Conservation (phyloP, 768 basidiomycete genomes). For the Gloeophyllum trabeum region DNA sequence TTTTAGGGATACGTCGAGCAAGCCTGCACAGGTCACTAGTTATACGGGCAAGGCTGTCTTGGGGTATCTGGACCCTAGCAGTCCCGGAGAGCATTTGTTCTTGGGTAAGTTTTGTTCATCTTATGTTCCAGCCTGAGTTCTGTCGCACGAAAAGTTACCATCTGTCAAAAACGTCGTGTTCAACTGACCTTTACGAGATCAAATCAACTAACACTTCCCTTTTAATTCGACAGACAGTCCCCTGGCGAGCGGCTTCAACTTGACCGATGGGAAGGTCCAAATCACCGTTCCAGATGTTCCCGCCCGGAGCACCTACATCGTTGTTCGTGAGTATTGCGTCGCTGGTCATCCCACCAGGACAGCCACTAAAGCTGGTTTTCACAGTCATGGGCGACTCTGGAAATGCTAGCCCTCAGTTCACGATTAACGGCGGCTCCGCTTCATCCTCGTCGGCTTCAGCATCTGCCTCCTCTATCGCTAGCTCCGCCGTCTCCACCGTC, state of each 20-base stretch:
- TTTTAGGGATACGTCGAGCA: slow-evolving; percentile 9
- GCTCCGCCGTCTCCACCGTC: not conserved
- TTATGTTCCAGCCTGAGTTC: slow-evolving; percentile 1
- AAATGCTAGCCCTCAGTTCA: slow-evolving; percentile 27
- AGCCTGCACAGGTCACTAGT: slow-evolving; percentile 18
- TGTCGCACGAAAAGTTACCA: too few relatives aligned
- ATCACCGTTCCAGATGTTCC: slow-evolving; percentile 24
- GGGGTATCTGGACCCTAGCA: slow-evolving; percentile 10
- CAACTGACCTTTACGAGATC: not conserved
- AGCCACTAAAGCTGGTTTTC: slow-evolving; percentile 1
- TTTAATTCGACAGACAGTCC: slow-evolving; percentile 18
- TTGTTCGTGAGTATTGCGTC: slow-evolving; percentile 26
- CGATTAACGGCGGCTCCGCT: slow-evolving; percentile 12
- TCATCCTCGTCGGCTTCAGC: not conserved
- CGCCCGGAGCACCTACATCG: slow-evolving; percentile 19
- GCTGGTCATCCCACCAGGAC: not conserved
- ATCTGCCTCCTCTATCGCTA: not conserved
- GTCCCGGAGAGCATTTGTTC: slow-evolving; percentile 15
- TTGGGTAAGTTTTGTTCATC: slow-evolving; percentile 5
- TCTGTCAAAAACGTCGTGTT: too few relatives aligned
- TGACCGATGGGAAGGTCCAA: slow-evolving; percentile 19
- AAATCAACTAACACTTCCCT: not conserved
- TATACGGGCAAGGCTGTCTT: slow-evolving; percentile 19
- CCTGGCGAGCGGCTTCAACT: slow-evolving; percentile 21
- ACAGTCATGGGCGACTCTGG: slow-evolving; percentile 29